Evolutionary conservation across 345 rosid genomes (phyloP).

Genomic region (Mercurialis annua): DNA sequence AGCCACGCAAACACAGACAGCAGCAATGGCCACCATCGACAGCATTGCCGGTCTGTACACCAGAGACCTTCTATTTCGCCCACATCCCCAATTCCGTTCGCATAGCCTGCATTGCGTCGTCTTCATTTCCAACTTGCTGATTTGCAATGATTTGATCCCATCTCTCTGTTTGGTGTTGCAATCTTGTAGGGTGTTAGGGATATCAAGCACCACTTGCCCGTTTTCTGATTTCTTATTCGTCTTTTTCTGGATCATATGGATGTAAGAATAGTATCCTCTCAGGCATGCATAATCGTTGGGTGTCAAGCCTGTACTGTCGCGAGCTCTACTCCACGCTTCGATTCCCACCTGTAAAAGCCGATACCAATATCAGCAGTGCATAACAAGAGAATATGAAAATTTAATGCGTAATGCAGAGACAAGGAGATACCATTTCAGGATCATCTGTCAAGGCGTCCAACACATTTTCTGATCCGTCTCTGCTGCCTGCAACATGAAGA

Average conservation of each 20-base stretch:
- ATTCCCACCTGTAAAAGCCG: slow-evolving; percentile 63
- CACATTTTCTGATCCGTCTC: slow-evolving; percentile 81
- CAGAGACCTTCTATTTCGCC: slow-evolving; percentile 46
- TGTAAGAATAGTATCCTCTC: slow-evolving; percentile 91
- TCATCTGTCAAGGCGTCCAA: slow-evolving; percentile 84
- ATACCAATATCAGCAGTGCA: background rate
- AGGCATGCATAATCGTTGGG: slow-evolving; percentile 96
- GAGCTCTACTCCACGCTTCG: slow-evolving; percentile 80
- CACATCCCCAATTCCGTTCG: slow-evolving; percentile 48
- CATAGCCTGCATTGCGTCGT: slow-evolving; percentile 59
- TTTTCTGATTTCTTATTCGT: slow-evolving; percentile 45
- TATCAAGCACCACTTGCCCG: slow-evolving; percentile 60
- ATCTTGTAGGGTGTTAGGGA: slow-evolving; percentile 34
- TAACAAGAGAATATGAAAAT: background rate
- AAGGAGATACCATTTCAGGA: slow-evolving; percentile 65
- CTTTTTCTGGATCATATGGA: slow-evolving; percentile 83
- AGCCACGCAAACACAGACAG: slow-evolving; percentile 95
- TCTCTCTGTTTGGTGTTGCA: slow-evolving; percentile 32
- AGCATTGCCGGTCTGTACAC: slow-evolving; percentile 95
- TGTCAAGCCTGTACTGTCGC: slow-evolving; percentile 80
- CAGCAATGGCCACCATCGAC: slow-evolving; percentile 89
- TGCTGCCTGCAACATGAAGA: slow-evolving; percentile 92
- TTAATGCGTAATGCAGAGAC: background rate
- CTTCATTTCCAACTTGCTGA: slow-evolving; percentile 32
- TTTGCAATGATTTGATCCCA: slow-evolving; percentile 40